Evolutionary conservation across 2,329 filamentous ascomycete species (phyloP), one percentile per base, ranked within the genome.

Genomic region (Ophiostoma sp.): DNA sequence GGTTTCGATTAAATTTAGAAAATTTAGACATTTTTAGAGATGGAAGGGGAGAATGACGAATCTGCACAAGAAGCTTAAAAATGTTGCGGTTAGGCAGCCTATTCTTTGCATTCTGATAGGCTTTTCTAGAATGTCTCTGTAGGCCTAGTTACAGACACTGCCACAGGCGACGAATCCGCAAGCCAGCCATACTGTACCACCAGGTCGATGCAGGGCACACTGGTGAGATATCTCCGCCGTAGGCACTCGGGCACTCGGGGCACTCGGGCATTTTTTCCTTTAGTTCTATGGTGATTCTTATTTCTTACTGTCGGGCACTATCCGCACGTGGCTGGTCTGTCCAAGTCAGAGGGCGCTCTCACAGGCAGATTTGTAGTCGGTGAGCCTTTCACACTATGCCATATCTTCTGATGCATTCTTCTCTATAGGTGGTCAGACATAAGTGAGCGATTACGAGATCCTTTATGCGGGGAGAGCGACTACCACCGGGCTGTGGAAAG

Each of bases 181-280:
- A 62, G 57, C 57, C 57, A 62, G 27, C 27, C 27, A 31, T 31
- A 31, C 27, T 1, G 27, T n/a, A n/a, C n/a, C n/a, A n/a, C n/a
- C n/a, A n/a, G 57, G 35, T 57, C 52, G n/a, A 57, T 57, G 52
- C 52, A 57, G 52, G 52, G 52, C 52, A 57, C n/a, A 7, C 52
- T 57, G 23, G 27, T 31, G 27, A 31, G 27, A 31, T 31, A 31
- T 31, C 27, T 31, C 27, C 27, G 27, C 27, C 27, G 27, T 31
- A 31, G 52, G 52, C 52, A 27, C 27, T 31, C n/a, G 48, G 48
- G 48, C 48, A 52, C 39, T 41, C 39, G 39, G 44, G 36, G 36
- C 36, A 39, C 10, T 39, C 10, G 10, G 36, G 36, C 44, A 48
- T 48, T 48, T 48, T 17, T 48, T 41, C 15, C 11, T 41, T 11